Evolutionary conservation across 164 flowering plant genomes (phyloP).

Genomic region (Stephania yunnanensis): DNA sequence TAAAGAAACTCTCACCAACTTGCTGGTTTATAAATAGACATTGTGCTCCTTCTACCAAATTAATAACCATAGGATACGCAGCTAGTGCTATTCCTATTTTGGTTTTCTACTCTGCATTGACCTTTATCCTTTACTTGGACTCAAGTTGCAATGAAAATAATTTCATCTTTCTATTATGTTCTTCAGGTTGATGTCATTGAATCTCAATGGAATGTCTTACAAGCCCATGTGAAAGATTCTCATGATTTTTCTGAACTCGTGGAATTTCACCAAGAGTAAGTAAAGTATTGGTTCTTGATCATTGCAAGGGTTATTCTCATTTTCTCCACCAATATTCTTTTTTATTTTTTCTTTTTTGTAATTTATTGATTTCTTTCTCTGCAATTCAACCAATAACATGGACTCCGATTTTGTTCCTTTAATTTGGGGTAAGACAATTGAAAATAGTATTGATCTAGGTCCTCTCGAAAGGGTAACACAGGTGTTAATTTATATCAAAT

Average conservation of each 20-base stretch:
- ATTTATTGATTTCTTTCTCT: not conserved
- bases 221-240: constrained; percentile 79
- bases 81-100: not conserved
- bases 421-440: not conserved
- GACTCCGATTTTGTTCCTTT: not conserved
- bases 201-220: constrained; percentile 93
- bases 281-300: constrained; percentile 15
- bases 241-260: constrained; percentile 94
- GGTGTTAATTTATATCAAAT: not conserved
- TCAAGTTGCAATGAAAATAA: not conserved
- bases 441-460: not conserved
- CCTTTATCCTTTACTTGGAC: not conserved
- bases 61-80: not conserved
- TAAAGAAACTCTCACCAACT: not conserved
- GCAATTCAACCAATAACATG: not conserved
- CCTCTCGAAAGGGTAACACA: no score
- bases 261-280: constrained; percentile 96
- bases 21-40: not conserved
- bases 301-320: not conserved
- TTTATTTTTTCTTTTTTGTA: not conserved
- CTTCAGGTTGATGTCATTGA: constrained; percentile 96
- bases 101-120: not conserved
- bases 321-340: not conserved
- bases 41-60: not conserved
- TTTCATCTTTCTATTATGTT: constrained; percentile 6